A percentile compares a stretch with the other conserved stretches of the same genome.
phyloP scores from a whole-genome alignment of 495 filamentous ascomycete genomes.

The Penicillium turbatum region DNA sequence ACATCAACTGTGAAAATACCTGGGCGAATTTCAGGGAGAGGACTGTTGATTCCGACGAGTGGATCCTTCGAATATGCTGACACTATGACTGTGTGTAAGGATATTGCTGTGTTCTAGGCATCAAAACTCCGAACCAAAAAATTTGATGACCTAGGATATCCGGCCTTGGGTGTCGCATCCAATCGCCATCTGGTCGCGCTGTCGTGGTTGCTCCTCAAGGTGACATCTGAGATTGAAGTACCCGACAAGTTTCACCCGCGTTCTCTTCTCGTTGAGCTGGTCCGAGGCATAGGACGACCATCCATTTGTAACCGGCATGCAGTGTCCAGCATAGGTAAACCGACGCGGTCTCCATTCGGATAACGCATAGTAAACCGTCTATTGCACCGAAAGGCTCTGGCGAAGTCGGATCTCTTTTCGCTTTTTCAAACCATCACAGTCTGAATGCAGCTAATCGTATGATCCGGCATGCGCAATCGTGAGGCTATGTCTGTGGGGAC shows the following conservation, averaged over 20 bases:
- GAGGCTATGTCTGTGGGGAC: constrained; percentile 32
- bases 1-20: constrained; percentile 20
- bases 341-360: constrained; percentile 40
- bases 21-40: constrained; percentile 27
- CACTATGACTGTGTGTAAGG: constrained; percentile 38
- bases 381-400: constrained; percentile 38
- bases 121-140: constrained; percentile 22
- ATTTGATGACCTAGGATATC: constrained; percentile 25
- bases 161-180: constrained; percentile 13
- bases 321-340: constrained; percentile 43
- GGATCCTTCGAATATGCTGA: constrained; percentile 30
- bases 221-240: constrained; percentile 25
- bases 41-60: constrained; percentile 49
- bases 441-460: constrained; percentile 29
- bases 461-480: constrained; percentile 36
- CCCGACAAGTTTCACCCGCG: constrained; percentile 36
- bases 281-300: constrained; percentile 31
- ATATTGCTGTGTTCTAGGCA: constrained; percentile 38
- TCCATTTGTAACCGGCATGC: constrained; percentile 40
- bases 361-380: constrained; percentile 46
- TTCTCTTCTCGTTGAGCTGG: constrained; percentile 26
- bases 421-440: constrained; percentile 25
- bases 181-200: constrained; percentile 14
- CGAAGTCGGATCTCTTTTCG: constrained; percentile 35
- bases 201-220: constrained; percentile 28